Evolutionary conservation across 1,284 basidiomycete genomes (phyloP), one percentile per base, ranked within the genome.

Genomic region (Trichosporon asahii): DNA sequence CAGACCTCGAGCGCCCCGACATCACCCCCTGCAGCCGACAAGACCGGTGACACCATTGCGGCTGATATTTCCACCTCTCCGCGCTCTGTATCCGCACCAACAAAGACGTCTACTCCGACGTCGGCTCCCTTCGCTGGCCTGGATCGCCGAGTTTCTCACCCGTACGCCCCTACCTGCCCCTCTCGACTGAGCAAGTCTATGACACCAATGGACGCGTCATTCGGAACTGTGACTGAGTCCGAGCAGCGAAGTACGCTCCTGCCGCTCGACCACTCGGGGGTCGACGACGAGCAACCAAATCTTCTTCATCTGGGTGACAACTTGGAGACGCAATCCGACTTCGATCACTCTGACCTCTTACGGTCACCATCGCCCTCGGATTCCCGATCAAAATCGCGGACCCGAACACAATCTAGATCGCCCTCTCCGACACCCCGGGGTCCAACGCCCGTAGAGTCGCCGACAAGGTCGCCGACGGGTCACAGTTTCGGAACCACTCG

Each of bases 121-220:
- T 57, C 53, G 21, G 27, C 66, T 35, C 66, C 46, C 66, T 35
- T 37, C 31, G 49, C 27, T 31, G 33, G 57, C 8, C 57, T 33
- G 7, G 57, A 61, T 5, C 77, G 74, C 66, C 76, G 77, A 44
- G 64, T 73, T 46, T 77, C 81, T 3, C 81, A 84, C 67, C 77
- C 76, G 1, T 83, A 83, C 70, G 81, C 82, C 0, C 83, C 83
- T 1, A 70, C 70, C 1, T 76, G 79, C 46, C 83, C 83, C 1
- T 81, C 79, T 9, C 73, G 83, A 3, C 73, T 84, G 2, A 81
- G 81, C 74, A 83, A 83, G 71, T 80, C 78, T 23, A 77, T 83
- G 44, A 83, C 83, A 1, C 83, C 83, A 0, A 77, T 78, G 11
- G 73, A 75, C 57, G 71, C 64, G 49, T 74, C 76, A 15, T 72